phyloP scores from a whole-genome alignment of 2,329 filamentous ascomycete species.

The Emydomyces testavorans region DNA sequence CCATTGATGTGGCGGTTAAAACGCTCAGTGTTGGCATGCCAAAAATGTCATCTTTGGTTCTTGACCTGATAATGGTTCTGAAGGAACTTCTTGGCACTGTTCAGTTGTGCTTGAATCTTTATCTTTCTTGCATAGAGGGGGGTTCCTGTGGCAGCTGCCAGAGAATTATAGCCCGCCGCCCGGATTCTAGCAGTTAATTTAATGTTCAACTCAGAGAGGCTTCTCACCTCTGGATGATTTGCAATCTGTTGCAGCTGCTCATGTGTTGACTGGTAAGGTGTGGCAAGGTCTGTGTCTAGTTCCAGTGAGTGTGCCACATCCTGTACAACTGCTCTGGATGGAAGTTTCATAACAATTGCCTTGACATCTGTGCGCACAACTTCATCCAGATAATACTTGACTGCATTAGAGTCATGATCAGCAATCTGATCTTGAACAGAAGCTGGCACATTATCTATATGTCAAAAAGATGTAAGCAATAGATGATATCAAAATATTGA shows the following conservation, averaged over 20 bases:
- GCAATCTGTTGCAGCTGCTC: conserved; percentile 8
- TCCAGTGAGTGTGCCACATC: conserved; percentile 12
- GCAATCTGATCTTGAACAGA: too few species aligned
- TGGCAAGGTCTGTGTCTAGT: conserved; percentile 15
- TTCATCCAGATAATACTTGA: conserved; percentile 20
- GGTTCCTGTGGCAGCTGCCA: too few species aligned
- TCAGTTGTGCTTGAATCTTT: conserved; percentile 13
- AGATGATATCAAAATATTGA: too few species aligned
- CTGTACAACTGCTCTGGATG: conserved; percentile 17
- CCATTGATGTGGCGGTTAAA: conserved; percentile 18
- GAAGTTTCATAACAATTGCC: conserved; percentile 15
- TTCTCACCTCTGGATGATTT: conserved; percentile 8
- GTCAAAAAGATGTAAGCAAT: too few species aligned
- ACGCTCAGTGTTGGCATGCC: conserved; percentile 17
- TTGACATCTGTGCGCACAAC: conserved; percentile 16
- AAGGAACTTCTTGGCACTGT: conserved; percentile 14
- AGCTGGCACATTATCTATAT: too few species aligned
- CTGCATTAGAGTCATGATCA: conserved; percentile 17
- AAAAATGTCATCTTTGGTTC: conserved; percentile 18
- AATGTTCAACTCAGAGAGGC: conserved; percentile 10
- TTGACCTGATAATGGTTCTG: background rate
- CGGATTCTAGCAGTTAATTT: too few species aligned
- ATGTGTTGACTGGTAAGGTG: conserved; percentile 15
- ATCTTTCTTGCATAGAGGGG: too few species aligned
- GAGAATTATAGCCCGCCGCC: too few species aligned